Conservation (phyloP, 164 flowering plant species). For the Litsea cubeba region DNA sequence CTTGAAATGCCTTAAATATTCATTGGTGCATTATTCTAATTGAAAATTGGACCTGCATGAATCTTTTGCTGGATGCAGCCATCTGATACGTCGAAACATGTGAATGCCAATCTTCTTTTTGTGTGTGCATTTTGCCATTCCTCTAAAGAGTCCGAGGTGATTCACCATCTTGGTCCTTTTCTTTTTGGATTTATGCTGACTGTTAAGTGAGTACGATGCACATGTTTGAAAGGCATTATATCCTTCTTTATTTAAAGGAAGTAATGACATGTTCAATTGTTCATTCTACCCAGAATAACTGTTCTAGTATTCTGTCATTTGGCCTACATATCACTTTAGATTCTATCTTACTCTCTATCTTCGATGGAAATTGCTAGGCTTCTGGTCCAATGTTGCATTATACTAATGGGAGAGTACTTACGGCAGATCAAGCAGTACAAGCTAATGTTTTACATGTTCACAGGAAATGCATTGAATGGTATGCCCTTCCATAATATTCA, state of each 20-base stretch:
- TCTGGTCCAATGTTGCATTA: conserved; percentile 20
- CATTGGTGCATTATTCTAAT: neutral
- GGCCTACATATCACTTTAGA: neutral
- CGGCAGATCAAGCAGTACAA: neutral
- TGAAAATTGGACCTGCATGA: neutral
- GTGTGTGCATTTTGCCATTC: conserved; percentile 18
- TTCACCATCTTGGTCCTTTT: neutral
- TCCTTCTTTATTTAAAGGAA: neutral
- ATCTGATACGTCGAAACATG: neutral
- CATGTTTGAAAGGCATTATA: neutral
- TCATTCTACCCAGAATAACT: no score
- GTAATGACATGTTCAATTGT: neutral
- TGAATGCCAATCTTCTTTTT: neutral
- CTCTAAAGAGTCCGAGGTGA: conserved; percentile 9
- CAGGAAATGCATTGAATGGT: conserved; percentile 18
- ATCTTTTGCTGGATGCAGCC: neutral
- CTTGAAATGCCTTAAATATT: neutral
- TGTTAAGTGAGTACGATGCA: no score
- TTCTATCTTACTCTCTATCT: neutral
- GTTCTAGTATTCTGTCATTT: neutral
- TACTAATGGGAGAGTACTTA: conserved; percentile 10
- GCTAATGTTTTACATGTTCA: conserved; percentile 14
- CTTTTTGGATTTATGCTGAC: no score
- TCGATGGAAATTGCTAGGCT: conserved; percentile 6
- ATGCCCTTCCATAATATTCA: neutral